Percentiles rank a stretch among this genome's conserved stretches.
phyloP scores from a whole-genome alignment of 2,329 filamentous ascomycete genomes.

The Diaporthe caulivora region DNA sequence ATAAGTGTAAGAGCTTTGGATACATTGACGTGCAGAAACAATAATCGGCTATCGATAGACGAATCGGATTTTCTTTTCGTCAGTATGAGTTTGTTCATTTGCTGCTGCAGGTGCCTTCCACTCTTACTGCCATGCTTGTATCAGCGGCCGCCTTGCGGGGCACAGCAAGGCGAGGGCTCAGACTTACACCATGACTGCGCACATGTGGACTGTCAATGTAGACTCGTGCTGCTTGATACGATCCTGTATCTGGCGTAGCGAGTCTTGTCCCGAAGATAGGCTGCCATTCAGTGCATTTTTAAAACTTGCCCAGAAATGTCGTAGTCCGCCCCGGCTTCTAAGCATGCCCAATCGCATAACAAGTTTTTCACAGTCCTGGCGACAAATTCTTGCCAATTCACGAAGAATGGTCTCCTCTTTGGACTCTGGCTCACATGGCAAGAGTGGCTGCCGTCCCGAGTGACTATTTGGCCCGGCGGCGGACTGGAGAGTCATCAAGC shows the following conservation, averaged over 20 bases:
- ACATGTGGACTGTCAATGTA: slow-evolving; percentile 1
- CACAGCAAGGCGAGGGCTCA: background rate
- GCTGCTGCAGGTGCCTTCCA: background rate
- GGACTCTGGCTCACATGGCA: background rate
- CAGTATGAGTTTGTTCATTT: background rate
- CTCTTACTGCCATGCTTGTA: background rate
- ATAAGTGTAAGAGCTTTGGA: background rate
- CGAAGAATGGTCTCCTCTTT: background rate
- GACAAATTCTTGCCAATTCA: background rate
- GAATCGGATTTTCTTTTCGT: background rate
- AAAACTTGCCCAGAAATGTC: slow-evolving; percentile 1
- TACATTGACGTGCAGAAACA: background rate
- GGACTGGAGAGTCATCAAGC: background rate
- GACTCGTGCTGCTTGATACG: background rate
- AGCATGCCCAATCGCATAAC: background rate
- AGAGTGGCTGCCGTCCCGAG: background rate
- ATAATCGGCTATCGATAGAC: background rate
- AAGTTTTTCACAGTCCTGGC: background rate
- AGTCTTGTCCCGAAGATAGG: background rate
- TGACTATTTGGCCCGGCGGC: background rate
- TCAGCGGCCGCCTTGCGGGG: background rate
- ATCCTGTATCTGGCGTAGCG: background rate
- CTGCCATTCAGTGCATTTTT: background rate
- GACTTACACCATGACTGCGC: slow-evolving; percentile 2
- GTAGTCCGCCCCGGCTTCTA: background rate